phyloP scores from a whole-genome alignment of 495 filamentous ascomycete genomes.

The Trypethelium eluteriae region DNA sequence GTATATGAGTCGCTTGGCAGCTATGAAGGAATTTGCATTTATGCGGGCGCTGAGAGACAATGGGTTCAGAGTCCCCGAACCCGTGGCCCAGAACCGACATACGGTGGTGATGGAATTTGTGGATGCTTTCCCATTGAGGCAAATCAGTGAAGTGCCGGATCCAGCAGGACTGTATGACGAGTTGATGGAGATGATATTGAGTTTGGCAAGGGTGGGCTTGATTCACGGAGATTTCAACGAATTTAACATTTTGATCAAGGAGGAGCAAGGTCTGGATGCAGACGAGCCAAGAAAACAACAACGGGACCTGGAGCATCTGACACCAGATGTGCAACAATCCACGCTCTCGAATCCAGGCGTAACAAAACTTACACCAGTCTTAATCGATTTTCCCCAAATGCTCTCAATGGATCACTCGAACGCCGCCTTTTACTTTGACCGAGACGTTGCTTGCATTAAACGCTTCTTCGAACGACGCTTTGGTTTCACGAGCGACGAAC shows the following conservation, averaged over 20 bases:
- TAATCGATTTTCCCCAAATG: conserved; percentile 99
- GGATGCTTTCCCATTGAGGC: conserved; percentile 80
- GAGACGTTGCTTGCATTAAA: conserved; percentile 91
- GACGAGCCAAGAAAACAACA: neutral
- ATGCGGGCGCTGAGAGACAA: conserved; percentile 78
- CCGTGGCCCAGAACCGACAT: conserved; percentile 79
- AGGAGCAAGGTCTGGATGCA: conserved; percentile 31
- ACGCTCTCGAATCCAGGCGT: neutral
- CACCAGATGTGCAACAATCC: conserved; percentile 17
- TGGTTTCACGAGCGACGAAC: conserved; percentile 71
- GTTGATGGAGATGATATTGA: conserved; percentile 76
- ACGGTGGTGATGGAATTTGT: conserved; percentile 91
- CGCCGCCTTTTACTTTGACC: conserved; percentile 90
- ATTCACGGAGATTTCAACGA: conserved; percentile 99
- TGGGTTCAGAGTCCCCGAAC: conserved; percentile 81
- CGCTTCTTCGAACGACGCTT: conserved; percentile 84
- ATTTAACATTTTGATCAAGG: conserved; percentile 93
- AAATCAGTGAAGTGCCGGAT: conserved; percentile 69
- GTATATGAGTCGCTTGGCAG: conserved; percentile 90
- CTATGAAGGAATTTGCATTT: conserved; percentile 84
- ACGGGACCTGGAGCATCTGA: neutral
- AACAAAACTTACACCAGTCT: conserved; percentile 53
- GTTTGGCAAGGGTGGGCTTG: conserved; percentile 75
- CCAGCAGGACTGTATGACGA: conserved; percentile 77
- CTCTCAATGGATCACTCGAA: conserved; percentile 90